phyloP scores from a whole-genome alignment of 441 rosid genomes.

The Gossypium lobatum region DNA sequence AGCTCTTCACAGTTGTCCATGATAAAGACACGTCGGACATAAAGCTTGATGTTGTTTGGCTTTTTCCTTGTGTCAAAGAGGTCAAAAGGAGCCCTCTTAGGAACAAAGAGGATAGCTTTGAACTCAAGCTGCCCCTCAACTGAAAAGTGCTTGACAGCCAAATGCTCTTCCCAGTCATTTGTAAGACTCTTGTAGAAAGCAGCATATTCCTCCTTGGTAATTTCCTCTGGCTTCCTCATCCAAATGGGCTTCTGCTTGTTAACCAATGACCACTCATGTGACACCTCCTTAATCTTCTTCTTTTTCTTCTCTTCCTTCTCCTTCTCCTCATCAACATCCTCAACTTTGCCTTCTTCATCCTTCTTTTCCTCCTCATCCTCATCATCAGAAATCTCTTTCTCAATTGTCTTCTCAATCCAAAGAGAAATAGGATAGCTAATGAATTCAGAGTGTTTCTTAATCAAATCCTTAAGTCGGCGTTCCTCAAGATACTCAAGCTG shows the following conservation, averaged over 20 bases:
- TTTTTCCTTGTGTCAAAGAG: constrained; percentile 68
- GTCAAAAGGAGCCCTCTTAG: constrained; percentile 58
- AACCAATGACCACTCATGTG: constrained; percentile 57
- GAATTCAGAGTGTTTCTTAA: constrained; percentile 69
- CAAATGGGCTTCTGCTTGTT: constrained; percentile 73
- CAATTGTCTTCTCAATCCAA: constrained; percentile 64
- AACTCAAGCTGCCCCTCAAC: constrained; percentile 72
- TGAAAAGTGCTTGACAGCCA: constrained; percentile 64
- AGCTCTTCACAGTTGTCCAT: constrained; percentile 75
- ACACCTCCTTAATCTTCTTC: constrained; percentile 71
- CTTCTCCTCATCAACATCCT: constrained; percentile 65
- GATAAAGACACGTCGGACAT: constrained; percentile 68
- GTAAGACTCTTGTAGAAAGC: constrained; percentile 73
- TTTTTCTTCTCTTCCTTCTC: constrained; percentile 70
- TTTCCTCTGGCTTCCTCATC: constrained; percentile 76
- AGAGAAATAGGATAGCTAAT: constrained; percentile 64
- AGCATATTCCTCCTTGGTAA: constrained; percentile 56
- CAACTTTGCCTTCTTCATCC: constrained; percentile 69
- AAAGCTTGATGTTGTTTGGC: constrained; percentile 67
- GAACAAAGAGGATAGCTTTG: constrained; percentile 57
- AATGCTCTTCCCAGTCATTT: constrained; percentile 73
- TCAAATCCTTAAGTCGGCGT: constrained; percentile 55
- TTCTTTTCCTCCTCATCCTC: constrained; percentile 69
- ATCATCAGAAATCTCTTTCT: constrained; percentile 67
- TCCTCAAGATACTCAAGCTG: constrained; percentile 71